Percentiles rank a stretch among this genome's conserved stretches.
These are phyloP conservation scores for Collybia nuda DNA, from an alignment of 768 basidiomycete genomes.

Conservation along the genomic window DNA sequence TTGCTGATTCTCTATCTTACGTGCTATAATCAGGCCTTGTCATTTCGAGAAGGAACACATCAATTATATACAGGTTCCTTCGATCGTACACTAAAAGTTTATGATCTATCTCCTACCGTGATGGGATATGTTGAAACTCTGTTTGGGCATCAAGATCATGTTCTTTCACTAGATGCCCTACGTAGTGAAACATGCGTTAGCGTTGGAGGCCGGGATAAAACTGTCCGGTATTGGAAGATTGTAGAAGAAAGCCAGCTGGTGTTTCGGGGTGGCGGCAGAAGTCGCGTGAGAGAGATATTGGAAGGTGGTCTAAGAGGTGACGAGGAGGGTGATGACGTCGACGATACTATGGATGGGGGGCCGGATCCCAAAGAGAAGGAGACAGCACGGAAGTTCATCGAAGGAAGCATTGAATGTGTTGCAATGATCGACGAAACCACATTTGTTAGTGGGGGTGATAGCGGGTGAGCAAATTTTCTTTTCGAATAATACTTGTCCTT, in stretches of 20 bases:
- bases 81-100: slow-evolving; percentile 90
- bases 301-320: slow-evolving; percentile 75
- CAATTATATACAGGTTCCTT: slow-evolving; percentile 77
- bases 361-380: slow-evolving; percentile 27
- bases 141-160: slow-evolving; percentile 94
- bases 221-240: slow-evolving; percentile 94
- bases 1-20: slow-evolving; percentile 1
- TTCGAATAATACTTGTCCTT: background rate
- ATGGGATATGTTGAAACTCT: slow-evolving; percentile 95
- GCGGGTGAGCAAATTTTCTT: slow-evolving; percentile 63
- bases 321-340: slow-evolving; percentile 47
- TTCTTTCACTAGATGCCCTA: slow-evolving; percentile 76
- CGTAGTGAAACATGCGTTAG: slow-evolving; percentile 84
- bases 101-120: slow-evolving; percentile 66
- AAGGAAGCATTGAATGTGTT: slow-evolving; percentile 90
- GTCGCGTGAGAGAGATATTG: slow-evolving; percentile 73
- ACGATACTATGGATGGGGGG: slow-evolving; percentile 21
- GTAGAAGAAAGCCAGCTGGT: slow-evolving; percentile 94
- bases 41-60: slow-evolving; percentile 76
- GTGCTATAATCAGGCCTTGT: slow-evolving; percentile 47
- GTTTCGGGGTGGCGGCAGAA: slow-evolving; percentile 92
- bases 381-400: slow-evolving; percentile 58
- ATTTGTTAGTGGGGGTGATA: slow-evolving; percentile 94
- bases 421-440: slow-evolving; percentile 95
- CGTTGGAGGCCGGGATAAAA: slow-evolving; percentile 89